Conservation (phyloP, 2,329 filamentous ascomycete species). For the Sclerotinia trifoliorum region DNA sequence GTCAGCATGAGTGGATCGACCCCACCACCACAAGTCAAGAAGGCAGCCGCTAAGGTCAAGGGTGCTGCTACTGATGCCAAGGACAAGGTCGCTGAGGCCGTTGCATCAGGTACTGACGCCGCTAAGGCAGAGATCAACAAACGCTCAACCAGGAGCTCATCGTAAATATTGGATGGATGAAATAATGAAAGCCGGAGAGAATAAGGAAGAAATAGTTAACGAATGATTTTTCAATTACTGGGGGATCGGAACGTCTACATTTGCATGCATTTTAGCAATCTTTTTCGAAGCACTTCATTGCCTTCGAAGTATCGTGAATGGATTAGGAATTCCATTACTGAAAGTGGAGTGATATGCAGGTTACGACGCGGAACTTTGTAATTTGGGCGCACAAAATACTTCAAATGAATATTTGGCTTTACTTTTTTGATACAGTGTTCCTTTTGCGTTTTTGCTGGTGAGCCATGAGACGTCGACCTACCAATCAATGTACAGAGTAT, state of each 20-base stretch:
- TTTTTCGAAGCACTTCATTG: background rate
- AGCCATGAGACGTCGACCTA: background rate
- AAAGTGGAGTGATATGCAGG: conserved; percentile 12
- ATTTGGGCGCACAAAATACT: conserved; percentile 24
- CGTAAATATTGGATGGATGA: conserved; percentile 46
- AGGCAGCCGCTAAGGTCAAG: conserved; percentile 62
- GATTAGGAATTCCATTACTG: conserved; percentile 2
- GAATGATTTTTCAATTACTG: background rate
- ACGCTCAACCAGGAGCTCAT: conserved; percentile 37
- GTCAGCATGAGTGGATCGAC: conserved; percentile 63
- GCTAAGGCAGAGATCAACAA: conserved; percentile 57
- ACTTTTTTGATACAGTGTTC: background rate
- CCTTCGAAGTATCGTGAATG: background rate
- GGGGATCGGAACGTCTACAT: background rate
- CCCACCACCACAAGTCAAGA: conserved; percentile 71
- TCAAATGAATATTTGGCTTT: conserved; percentile 13
- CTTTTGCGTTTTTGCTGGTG: background rate
- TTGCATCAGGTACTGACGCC: conserved; percentile 64
- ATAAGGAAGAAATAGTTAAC: background rate
- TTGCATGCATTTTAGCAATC: conserved; percentile 15
- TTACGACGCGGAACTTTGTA: conserved; percentile 14
- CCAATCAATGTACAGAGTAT: background rate
- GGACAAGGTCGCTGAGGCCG: conserved; percentile 64
- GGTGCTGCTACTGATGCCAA: conserved; percentile 74
- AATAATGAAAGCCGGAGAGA: conserved; percentile 35